Conservation (phyloP, 305 asterid genomes). For the Fraxinus paxiana region DNA sequence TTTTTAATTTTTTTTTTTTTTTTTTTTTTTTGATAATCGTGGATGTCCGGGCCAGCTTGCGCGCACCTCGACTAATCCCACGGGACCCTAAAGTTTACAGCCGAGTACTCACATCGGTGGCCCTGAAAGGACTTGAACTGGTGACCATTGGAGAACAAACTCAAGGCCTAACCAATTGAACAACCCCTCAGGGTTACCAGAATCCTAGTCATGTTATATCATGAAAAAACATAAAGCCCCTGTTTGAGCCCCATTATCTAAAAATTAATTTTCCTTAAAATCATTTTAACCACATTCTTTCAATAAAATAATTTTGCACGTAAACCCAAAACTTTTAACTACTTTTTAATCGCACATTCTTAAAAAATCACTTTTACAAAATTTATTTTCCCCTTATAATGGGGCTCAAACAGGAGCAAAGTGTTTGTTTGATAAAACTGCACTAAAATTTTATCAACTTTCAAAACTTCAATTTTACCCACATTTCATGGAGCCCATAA, state of each 20-base stretch:
- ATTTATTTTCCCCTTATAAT: not conserved
- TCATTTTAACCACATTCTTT: not conserved
- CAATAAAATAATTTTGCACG: not conserved
- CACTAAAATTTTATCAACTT: not conserved
- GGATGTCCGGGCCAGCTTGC: no score
- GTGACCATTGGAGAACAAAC: no score
- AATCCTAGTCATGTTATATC: not conserved
- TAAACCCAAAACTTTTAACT: not conserved
- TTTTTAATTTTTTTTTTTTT: no score
- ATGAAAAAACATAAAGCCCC: not conserved
- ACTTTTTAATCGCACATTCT: not conserved
- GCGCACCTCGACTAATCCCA: no score
- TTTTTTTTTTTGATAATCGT: no score
- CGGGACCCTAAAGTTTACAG: no score
- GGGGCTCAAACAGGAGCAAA: not conserved
- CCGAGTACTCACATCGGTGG: no score
- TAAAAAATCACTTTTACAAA: not conserved
- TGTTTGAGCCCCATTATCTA: not conserved
- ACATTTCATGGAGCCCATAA: not conserved
- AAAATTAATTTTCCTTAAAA: not conserved
- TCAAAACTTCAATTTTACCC: not conserved
- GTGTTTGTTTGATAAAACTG: not conserved
- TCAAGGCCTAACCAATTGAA: no score
- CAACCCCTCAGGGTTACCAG: not conserved
- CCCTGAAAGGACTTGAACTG: no score